phyloP scores from a whole-genome alignment of 108 stramenopile genomes.

The Fragilaria crotonensis region DNA sequence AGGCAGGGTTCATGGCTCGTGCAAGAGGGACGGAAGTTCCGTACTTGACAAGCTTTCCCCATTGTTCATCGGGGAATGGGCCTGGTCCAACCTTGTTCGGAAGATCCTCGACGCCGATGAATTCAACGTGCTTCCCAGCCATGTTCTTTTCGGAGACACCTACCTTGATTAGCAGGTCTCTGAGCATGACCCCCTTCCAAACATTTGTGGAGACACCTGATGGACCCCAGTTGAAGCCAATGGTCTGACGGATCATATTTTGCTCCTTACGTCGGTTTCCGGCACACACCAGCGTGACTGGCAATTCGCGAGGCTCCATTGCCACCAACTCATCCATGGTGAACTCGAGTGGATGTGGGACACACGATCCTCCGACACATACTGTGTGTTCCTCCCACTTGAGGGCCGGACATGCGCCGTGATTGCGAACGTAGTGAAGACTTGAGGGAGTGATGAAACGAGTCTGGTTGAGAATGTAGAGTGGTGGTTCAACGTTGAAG shows the following conservation, averaged over 20 bases:
- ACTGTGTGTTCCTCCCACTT: constrained; percentile 78
- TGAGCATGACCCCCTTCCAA: constrained; percentile 89
- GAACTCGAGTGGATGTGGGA: constrained; percentile 47
- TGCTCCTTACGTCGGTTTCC: constrained; percentile 98
- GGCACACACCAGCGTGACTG: constrained; percentile 94
- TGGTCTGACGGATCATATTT: constrained; percentile 95
- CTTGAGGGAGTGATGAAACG: constrained; percentile 80
- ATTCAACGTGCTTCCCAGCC: constrained; percentile 81
- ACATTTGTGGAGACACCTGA: constrained; percentile 89
- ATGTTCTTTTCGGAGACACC: constrained; percentile 80
- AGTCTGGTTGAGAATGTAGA: constrained; percentile 51
- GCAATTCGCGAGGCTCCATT: constrained; percentile 68
- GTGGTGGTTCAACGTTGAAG: constrained; percentile 97
- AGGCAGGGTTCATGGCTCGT: constrained; percentile 91
- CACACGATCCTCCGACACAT: constrained; percentile 44
- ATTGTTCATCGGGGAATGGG: constrained; percentile 79
- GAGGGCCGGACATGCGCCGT: constrained; percentile 81
- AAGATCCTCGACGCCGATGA: constrained; percentile 86
- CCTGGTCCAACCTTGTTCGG: constrained; percentile 92
- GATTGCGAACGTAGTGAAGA: constrained; percentile 85
- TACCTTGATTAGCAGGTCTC: constrained; percentile 75
- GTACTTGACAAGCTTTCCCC: constrained; percentile 91
- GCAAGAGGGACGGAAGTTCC: constrained; percentile 91
- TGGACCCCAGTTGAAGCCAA: constrained; percentile 97
- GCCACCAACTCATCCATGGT: constrained; percentile 78